These are phyloP conservation scores for Trichosporon ovoides DNA, from an alignment of 1,284 basidiomycete species.

Conservation along the genomic window DNA sequence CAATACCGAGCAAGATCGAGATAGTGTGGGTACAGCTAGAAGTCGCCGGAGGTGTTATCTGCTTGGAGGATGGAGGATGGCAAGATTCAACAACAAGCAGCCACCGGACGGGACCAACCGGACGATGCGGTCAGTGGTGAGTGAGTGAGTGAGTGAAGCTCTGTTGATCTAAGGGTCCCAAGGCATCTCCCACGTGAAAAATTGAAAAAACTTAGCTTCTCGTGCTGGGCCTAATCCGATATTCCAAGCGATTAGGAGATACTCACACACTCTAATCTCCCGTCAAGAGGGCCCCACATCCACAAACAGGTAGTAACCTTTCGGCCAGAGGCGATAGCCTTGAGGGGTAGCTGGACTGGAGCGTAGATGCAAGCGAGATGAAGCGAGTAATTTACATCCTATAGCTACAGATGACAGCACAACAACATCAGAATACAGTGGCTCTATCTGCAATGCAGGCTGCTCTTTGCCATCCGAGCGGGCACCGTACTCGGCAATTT, in stretches of 20 bases:
- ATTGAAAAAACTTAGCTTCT: neutral
- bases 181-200: conserved; percentile 1
- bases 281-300: neutral
- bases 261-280: no score
- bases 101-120: conserved; percentile 3
- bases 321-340: no score
- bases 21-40: neutral
- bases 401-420: no score
- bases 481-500: no score
- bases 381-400: neutral
- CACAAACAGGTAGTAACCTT: neutral
- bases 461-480: no score
- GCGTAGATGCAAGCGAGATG: no score
- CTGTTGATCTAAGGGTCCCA: neutral
- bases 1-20: neutral
- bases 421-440: neutral
- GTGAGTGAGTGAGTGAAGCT: neutral
- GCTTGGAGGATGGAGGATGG: neutral
- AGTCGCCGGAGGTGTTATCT: neutral
- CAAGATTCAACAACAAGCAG: conserved; percentile 5
- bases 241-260: neutral
- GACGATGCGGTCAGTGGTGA: no score
- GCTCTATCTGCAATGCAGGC: neutral
- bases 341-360: no score
- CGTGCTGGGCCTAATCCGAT: neutral